A percentile compares a stretch with the other conserved stretches of the same genome.
Conservation (phyloP, 2,329 filamentous ascomycete species). For the Geosmithia putterillii region DNA sequence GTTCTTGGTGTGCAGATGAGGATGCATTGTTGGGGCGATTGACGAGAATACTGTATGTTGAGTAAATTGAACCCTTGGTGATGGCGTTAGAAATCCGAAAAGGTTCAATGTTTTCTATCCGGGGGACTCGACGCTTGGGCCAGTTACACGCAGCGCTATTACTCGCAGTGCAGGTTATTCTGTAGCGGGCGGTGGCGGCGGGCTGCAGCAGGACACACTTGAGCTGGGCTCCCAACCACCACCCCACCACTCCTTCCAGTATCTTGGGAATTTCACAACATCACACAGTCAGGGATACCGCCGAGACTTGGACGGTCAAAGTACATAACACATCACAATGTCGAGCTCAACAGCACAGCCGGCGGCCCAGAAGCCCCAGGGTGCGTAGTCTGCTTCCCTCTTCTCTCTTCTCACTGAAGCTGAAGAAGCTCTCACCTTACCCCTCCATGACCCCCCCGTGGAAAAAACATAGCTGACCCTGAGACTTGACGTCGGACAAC, state of each 20-base stretch:
- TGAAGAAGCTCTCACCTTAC: too few relatives aligned
- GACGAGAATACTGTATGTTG: background rate
- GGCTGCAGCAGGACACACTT: background rate
- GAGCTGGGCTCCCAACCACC: background rate
- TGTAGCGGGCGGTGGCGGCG: background rate
- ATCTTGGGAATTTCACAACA: background rate
- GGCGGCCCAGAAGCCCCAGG: conserved; percentile 53
- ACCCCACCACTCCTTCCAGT: background rate
- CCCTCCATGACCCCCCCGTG: background rate
- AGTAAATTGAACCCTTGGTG: too few relatives aligned
- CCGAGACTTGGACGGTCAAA: background rate
- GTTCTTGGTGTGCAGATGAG: conserved; percentile 87
- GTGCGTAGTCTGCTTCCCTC: conserved; percentile 26
- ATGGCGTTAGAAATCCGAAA: too few relatives aligned
- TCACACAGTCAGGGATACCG: background rate
- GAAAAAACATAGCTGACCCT: background rate
- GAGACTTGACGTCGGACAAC: background rate
- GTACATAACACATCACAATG: background rate
- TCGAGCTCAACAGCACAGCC: conserved; percentile 13
- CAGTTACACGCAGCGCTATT: too few relatives aligned
- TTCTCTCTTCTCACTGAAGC: conserved; percentile 1
- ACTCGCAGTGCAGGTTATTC: too few relatives aligned
- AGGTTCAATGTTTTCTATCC: too few relatives aligned
- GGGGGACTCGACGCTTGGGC: too few relatives aligned
- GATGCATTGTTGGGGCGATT: conserved; percentile 66